Evolutionary conservation across 805 yeast species (phyloP).

Genomic region (Lipomyces oligophaga): DNA sequence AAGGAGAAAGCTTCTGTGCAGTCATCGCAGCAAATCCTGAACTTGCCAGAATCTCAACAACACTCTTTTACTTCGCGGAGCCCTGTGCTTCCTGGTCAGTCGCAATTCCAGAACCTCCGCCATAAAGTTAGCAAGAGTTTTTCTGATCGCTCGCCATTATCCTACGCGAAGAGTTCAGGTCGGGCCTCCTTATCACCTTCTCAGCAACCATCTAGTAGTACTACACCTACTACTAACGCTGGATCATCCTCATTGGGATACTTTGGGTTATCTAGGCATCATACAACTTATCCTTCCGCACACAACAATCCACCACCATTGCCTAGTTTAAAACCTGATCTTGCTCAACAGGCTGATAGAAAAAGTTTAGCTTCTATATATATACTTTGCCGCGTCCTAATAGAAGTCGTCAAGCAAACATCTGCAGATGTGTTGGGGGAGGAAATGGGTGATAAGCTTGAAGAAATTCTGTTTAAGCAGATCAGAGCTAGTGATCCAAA

Average conservation of each 20-base stretch:
- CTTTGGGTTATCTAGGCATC: slow-evolving; percentile 15
- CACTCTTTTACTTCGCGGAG: not conserved
- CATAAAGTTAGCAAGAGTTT: slow-evolving; percentile 26
- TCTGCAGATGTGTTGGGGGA: slow-evolving; percentile 70
- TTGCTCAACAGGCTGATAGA: slow-evolving; percentile 79
- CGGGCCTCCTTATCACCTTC: slow-evolving; percentile 1
- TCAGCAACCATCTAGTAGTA: slow-evolving; percentile 5
- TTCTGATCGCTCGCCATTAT: slow-evolving; percentile 24
- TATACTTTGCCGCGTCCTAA: slow-evolving; percentile 83
- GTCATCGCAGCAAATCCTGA: slow-evolving; percentile 3
- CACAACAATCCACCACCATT: not conserved
- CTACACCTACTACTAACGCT: not conserved
- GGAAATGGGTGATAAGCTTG: slow-evolving; percentile 76
- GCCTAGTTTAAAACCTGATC: slow-evolving; percentile 40
- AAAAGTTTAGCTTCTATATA: slow-evolving; percentile 83
- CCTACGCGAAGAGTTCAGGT: slow-evolving; percentile 1
- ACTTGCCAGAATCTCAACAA: slow-evolving; percentile 6
- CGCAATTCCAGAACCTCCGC: slow-evolving; percentile 13
- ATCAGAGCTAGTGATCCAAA: slow-evolving; percentile 81
- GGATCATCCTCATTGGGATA: slow-evolving; percentile 3
- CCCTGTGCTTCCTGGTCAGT: slow-evolving; percentile 5
- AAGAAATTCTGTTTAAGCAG: slow-evolving; percentile 90
- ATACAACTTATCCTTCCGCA: slow-evolving; percentile 5
- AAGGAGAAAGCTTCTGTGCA: slow-evolving; percentile 1
- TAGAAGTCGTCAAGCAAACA: slow-evolving; percentile 87